phyloP scores from a whole-genome alignment of 495 filamentous ascomycete species.

The Xylaria intraflava region DNA sequence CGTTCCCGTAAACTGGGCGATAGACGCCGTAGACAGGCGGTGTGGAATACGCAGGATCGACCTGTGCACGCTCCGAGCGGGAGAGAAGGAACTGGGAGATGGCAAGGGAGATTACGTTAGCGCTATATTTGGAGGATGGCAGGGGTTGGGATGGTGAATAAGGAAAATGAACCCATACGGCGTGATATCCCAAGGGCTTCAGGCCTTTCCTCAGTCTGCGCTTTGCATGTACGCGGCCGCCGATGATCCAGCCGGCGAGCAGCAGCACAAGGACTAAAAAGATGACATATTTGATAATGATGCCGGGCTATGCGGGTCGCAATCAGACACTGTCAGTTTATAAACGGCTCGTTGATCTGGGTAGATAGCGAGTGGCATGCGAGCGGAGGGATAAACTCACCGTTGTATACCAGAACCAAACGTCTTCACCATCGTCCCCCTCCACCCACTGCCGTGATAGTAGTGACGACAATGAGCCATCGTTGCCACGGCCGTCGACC shows the following conservation, averaged over 20 bases:
- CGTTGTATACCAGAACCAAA: conserved; percentile 43
- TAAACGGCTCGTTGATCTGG: neutral
- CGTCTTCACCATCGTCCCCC: conserved; percentile 28
- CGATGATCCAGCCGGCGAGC: conserved; percentile 47
- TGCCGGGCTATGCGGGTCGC: conserved; percentile 39
- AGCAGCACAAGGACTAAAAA: conserved; percentile 50
- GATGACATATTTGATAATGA: conserved; percentile 62
- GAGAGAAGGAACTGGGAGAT: conserved; percentile 56
- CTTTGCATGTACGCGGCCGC: conserved; percentile 62
- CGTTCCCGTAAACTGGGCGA: conserved; percentile 11
- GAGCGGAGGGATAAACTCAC: conserved; percentile 17
- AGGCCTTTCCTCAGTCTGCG: conserved; percentile 54
- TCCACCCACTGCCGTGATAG: conserved; percentile 22
- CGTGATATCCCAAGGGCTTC: conserved; percentile 59
- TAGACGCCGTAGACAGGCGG: conserved; percentile 26
- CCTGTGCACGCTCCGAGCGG: conserved; percentile 45
- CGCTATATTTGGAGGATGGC: neutral
- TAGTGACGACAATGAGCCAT: neutral
- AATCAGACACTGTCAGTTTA: conserved; percentile 3
- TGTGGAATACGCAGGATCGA: conserved; percentile 44
- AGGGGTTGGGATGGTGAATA: neutral
- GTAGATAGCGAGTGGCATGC: neutral
- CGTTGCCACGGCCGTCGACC: neutral
- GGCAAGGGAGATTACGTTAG: neutral
- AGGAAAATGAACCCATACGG: conserved; percentile 39